Evolutionary conservation across 2,329 filamentous ascomycete species (phyloP).

Genomic region (Fusarium verrucosum): DNA sequence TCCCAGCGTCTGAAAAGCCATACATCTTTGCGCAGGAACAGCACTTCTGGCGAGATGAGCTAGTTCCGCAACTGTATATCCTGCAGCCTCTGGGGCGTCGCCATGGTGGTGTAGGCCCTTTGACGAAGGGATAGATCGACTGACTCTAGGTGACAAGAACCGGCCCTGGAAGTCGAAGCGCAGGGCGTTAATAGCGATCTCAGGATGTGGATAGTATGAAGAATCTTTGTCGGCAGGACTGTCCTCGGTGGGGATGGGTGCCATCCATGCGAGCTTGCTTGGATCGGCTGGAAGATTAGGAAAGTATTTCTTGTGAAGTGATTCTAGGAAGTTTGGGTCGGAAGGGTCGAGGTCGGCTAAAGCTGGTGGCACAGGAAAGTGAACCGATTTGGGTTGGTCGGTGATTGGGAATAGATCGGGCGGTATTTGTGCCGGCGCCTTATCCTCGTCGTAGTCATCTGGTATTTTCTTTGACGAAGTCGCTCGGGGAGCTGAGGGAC

Average conservation of each 20-base stretch:
- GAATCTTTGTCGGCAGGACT: constrained; percentile 73
- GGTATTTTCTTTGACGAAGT: constrained; percentile 43
- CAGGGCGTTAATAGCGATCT: constrained; percentile 77
- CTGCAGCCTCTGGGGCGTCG: constrained; percentile 89
- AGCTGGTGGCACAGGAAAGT: constrained; percentile 67
- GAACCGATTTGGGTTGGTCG: constrained; percentile 57
- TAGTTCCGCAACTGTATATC: constrained; percentile 91
- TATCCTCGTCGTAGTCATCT: constrained; percentile 54
- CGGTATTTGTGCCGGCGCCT: constrained; percentile 53
- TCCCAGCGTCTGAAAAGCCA: constrained; percentile 91
- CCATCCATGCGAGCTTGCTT: constrained; percentile 89
- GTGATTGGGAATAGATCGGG: constrained; percentile 56
- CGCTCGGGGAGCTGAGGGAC: neutral
- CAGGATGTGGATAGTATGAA: constrained; percentile 82
- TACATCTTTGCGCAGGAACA: constrained; percentile 86
- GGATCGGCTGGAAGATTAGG: constrained; percentile 87
- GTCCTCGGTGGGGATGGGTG: constrained; percentile 71
- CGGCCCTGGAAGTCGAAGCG: constrained; percentile 89
- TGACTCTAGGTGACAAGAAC: constrained; percentile 79
- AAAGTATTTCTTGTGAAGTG: constrained; percentile 93
- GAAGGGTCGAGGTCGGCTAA: constrained; percentile 82
- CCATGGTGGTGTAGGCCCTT: constrained; percentile 93
- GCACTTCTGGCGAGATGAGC: constrained; percentile 81
- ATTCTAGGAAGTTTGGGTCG: constrained; percentile 82
- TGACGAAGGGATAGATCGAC: constrained; percentile 77